A percentile compares a stretch with the other conserved stretches of the same genome.
These are phyloP conservation scores for Lactarius vividus DNA, from an alignment of 768 basidiomycete species.

Conservation along the genomic window DNA sequence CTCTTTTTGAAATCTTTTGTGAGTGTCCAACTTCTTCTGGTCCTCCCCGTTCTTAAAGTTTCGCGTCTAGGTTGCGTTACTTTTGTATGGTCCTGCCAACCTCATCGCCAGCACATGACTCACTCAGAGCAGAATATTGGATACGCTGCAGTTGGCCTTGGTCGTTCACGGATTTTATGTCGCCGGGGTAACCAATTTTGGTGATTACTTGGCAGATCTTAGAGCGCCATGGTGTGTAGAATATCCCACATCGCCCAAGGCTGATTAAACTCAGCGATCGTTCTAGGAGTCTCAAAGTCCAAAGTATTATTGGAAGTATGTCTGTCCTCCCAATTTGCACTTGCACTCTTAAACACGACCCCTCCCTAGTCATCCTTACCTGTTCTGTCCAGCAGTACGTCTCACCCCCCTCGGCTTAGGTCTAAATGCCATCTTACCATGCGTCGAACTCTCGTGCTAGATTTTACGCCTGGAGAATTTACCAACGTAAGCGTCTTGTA, in stretches of 20 bases:
- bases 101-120: neutral
- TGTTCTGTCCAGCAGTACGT: constrained; percentile 8
- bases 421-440: neutral
- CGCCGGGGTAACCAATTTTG: constrained; percentile 9
- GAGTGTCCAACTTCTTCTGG: neutral
- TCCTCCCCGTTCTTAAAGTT: neutral
- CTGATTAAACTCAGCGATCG: neutral
- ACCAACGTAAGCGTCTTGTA: neutral
- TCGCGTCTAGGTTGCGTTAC: constrained; percentile 1
- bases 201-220: constrained; percentile 2
- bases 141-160: constrained; percentile 1
- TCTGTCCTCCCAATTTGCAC: neutral
- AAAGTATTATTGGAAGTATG: constrained; percentile 8
- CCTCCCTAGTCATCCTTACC: neutral
- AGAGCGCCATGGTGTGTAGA: constrained; percentile 6
- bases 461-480: constrained; percentile 19
- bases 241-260: neutral
- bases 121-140: neutral
- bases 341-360: neutral
- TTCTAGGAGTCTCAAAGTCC: constrained; percentile 8
- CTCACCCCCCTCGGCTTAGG: too few relatives aligned
- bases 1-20: constrained; percentile 9
- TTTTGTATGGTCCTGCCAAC: neutral
- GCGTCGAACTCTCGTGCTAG: neutral
- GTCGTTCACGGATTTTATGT: constrained; percentile 10